phyloP scores from a whole-genome alignment of 1,284 basidiomycete genomes.

The Sphaerobolus stellatus region DNA sequence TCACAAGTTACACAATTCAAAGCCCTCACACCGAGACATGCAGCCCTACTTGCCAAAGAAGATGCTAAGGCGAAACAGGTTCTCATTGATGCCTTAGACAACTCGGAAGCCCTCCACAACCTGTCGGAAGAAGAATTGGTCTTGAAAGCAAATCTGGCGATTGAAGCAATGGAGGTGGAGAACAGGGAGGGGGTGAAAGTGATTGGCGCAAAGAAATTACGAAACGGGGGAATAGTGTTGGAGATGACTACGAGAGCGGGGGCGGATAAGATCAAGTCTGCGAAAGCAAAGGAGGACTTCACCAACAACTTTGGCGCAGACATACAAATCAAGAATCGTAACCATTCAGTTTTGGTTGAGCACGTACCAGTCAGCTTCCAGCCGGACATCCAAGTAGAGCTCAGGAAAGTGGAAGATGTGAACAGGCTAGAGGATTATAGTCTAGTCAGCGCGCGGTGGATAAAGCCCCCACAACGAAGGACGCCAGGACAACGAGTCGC shows the following conservation, averaged over 20 bases:
- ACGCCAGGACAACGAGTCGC: background rate
- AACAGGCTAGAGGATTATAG: background rate
- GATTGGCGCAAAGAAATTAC: background rate
- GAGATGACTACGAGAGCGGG: too few relatives aligned
- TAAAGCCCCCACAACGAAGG: background rate
- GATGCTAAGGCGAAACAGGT: too few relatives aligned
- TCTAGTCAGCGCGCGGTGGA: background rate
- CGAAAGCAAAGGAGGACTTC: background rate
- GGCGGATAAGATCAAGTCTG: background rate
- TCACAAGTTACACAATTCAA: too few relatives aligned
- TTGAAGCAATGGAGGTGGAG: too few relatives aligned
- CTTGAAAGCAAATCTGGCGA: background rate
- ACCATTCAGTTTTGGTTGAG: background rate
- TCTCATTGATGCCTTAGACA: too few relatives aligned
- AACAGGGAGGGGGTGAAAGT: background rate
- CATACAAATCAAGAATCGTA: background rate
- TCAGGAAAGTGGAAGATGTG: background rate
- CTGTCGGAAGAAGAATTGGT: background rate
- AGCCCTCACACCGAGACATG: too few relatives aligned
- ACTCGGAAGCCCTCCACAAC: background rate
- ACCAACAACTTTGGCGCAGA: background rate
- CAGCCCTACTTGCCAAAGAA: too few relatives aligned
- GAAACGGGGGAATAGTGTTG: background rate
- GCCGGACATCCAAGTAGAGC: background rate
- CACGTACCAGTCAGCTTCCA: background rate